phyloP scores from a whole-genome alignment of 129 eudicot species.

The Erigeron canadensis region DNA sequence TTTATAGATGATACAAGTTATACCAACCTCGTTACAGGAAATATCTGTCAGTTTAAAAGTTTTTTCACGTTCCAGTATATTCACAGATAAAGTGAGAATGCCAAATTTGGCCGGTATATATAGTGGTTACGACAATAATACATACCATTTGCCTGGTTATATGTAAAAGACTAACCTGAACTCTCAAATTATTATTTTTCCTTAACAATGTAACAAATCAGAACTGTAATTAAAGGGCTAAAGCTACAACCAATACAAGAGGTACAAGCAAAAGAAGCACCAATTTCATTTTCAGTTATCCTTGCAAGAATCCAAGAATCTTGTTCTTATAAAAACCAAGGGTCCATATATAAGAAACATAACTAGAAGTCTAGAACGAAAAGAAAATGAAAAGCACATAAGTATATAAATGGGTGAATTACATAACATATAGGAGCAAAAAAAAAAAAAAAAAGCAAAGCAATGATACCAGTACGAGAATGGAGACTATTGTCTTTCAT shows the following conservation, averaged over 20 bases:
- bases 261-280: not conserved
- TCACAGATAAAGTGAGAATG: no score
- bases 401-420: not conserved
- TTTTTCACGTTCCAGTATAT: no score
- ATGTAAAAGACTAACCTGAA: not conserved
- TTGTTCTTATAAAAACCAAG: not conserved
- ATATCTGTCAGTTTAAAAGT: no score
- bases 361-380: not conserved
- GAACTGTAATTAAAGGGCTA: not conserved
- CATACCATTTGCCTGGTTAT: not conserved
- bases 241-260: no score
- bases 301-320: not conserved
- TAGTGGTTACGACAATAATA: not conserved
- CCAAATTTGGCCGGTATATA: not conserved
- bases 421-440: slow-evolving; percentile 8
- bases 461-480: not conserved
- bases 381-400: not conserved
- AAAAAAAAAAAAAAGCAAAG: slow-evolving; percentile 1
- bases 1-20: no score
- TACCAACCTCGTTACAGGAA: no score
- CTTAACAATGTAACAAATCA: no score
- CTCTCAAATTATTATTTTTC: not conserved
- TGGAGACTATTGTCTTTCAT: not conserved
- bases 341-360: not conserved
- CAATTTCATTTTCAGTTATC: slow-evolving; percentile 1